A percentile compares a stretch with the other conserved stretches of the same genome.
Conservation (phyloP, 768 basidiomycete genomes). For the Suillus tomentosus region DNA sequence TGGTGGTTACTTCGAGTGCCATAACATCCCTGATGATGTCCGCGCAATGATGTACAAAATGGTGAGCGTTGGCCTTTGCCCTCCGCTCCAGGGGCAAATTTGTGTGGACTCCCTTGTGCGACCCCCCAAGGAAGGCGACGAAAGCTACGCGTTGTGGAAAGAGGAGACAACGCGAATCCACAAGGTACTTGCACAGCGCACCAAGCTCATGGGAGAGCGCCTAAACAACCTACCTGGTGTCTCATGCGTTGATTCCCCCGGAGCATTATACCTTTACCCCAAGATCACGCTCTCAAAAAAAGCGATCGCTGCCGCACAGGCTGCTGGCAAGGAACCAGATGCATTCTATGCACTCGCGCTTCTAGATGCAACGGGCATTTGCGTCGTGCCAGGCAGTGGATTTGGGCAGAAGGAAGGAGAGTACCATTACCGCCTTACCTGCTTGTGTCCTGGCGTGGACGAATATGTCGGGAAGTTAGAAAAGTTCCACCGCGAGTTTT, state of each 20-base stretch:
- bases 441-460: slow-evolving; percentile 91
- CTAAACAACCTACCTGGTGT: slow-evolving; percentile 86
- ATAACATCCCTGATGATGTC: slow-evolving; percentile 77
- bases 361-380: slow-evolving; percentile 89
- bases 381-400: slow-evolving; percentile 90
- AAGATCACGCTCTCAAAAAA: slow-evolving; percentile 70
- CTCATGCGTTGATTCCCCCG: slow-evolving; percentile 85
- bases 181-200: slow-evolving; percentile 69
- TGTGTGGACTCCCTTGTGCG: slow-evolving; percentile 94
- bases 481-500: slow-evolving; percentile 65
- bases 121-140: slow-evolving; percentile 76
- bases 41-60: slow-evolving; percentile 94
- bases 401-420: slow-evolving; percentile 93
- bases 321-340: slow-evolving; percentile 80
- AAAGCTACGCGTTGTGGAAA: slow-evolving; percentile 79
- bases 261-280: slow-evolving; percentile 94
- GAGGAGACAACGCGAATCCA: slow-evolving; percentile 84
- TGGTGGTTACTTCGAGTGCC: slow-evolving; percentile 94
- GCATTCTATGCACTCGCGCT: slow-evolving; percentile 84
- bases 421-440: slow-evolving; percentile 91
- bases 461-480: slow-evolving; percentile 89
- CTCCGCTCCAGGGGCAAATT: slow-evolving; percentile 88
- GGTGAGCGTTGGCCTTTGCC: slow-evolving; percentile 88
- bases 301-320: slow-evolving; percentile 72
- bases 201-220: slow-evolving; percentile 70